phyloP scores from a whole-genome alignment of 2,329 filamentous ascomycete species.

The Dothideomycetes sp. region DNA sequence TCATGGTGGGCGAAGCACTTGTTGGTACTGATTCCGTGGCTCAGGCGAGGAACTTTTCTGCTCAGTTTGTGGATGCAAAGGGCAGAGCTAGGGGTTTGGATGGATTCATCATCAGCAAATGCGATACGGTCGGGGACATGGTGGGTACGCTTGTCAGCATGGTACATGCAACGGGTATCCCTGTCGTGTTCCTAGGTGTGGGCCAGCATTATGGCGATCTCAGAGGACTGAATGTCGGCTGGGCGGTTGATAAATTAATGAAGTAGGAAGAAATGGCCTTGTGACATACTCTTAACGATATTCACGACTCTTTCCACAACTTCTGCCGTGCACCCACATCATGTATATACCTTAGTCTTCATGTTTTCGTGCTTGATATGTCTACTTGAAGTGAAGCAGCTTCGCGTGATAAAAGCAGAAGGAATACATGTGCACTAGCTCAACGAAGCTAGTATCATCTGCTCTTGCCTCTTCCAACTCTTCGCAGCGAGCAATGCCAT shows the following conservation, averaged over 20 bases:
- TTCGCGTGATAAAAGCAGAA: no score
- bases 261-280: slow-evolving; percentile 23
- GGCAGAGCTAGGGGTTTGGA: slow-evolving; percentile 63
- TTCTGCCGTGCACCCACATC: no score
- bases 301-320: no score
- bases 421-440: no score
- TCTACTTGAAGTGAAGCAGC: no score
- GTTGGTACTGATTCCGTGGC: slow-evolving; percentile 93
- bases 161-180: slow-evolving; percentile 93
- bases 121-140: slow-evolving; percentile 99
- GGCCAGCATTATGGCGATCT: slow-evolving; percentile 58
- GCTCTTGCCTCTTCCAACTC: no score
- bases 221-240: slow-evolving; percentile 52
- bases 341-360: no score
- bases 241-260: slow-evolving; percentile 52
- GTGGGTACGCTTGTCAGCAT: slow-evolving; percentile 91
- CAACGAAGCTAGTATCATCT: no score
- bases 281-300: no score
- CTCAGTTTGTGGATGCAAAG: slow-evolving; percentile 51
- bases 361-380: no score
- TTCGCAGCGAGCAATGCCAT: no score
- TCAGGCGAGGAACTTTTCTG: slow-evolving; percentile 93
- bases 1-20: slow-evolving; percentile 90
- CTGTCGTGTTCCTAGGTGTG: slow-evolving; percentile 80
- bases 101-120: slow-evolving; percentile 97